Conservation (phyloP, 2,329 filamentous ascomycete species). For the Alternaria atra region DNA sequence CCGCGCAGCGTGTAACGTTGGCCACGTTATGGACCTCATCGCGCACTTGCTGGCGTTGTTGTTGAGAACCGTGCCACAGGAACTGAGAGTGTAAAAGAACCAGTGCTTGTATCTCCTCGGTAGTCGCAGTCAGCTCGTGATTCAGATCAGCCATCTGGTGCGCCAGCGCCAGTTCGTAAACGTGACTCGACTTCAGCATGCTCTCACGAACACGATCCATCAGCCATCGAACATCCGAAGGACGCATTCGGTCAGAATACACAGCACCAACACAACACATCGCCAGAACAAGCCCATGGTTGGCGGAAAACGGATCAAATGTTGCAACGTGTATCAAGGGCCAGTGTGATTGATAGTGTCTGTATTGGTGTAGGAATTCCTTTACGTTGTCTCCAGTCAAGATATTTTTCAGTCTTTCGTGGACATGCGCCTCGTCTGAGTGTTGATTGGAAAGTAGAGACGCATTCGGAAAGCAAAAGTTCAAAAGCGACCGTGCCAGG, state of each 20-base stretch:
- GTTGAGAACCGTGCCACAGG: slow-evolving; percentile 74
- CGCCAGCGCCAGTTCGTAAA: slow-evolving; percentile 56
- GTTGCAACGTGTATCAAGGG: slow-evolving; percentile 76
- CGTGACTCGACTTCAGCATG: slow-evolving; percentile 64
- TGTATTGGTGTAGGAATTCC: slow-evolving; percentile 75
- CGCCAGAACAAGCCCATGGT: slow-evolving; percentile 71
- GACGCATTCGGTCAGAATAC: slow-evolving; percentile 71
- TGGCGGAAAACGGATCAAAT: slow-evolving; percentile 71
- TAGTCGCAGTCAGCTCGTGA: slow-evolving; percentile 50
- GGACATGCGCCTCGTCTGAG: slow-evolving; percentile 56
- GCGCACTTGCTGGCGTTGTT: slow-evolving; percentile 71
- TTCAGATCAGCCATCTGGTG: slow-evolving; percentile 53
- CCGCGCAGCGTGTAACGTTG: slow-evolving; percentile 64
- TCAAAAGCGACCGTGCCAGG: slow-evolving; percentile 56
- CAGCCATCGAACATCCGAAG: slow-evolving; percentile 71
- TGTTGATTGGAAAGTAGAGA: slow-evolving; percentile 29
- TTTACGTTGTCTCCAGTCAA: slow-evolving; percentile 74
- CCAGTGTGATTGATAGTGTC: slow-evolving; percentile 77
- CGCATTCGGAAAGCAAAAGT: slow-evolving; percentile 63
- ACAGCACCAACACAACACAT: slow-evolving; percentile 80
- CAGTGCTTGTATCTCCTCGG: slow-evolving; percentile 75
- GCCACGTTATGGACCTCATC: slow-evolving; percentile 67
- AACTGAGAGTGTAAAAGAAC: slow-evolving; percentile 69
- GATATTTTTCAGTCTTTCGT: slow-evolving; percentile 63
- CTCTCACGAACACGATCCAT: slow-evolving; percentile 70